Evolutionary conservation across 345 rosid species (phyloP).

Genomic region (Boechera divaricarpa): DNA sequence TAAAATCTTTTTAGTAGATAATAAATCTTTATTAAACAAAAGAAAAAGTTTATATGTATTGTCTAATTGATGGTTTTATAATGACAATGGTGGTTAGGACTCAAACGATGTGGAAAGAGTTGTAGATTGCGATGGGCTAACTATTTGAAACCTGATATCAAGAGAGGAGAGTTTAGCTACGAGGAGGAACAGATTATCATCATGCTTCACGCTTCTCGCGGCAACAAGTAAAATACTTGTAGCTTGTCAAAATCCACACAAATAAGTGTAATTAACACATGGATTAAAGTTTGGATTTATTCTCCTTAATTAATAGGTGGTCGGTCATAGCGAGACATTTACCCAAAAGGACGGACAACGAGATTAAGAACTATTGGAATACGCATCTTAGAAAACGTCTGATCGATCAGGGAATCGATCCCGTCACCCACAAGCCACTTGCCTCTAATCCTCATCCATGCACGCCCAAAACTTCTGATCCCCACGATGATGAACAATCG

Average conservation of each 20-base stretch:
- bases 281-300: neutral
- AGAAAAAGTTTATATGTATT: neutral
- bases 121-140: slow-evolving; percentile 56
- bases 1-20: too few relatives aligned
- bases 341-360: slow-evolving; percentile 72
- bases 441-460: slow-evolving; percentile 5
- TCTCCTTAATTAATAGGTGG: slow-evolving; percentile 52
- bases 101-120: slow-evolving; percentile 57
- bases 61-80: slow-evolving; percentile 1
- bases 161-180: slow-evolving; percentile 52
- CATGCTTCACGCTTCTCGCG: slow-evolving; percentile 53
- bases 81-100: slow-evolving; percentile 39
- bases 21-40: neutral
- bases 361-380: slow-evolving; percentile 74
- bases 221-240: slow-evolving; percentile 47
- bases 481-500: slow-evolving; percentile 31
- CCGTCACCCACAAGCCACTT: slow-evolving; percentile 71
- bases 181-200: slow-evolving; percentile 53
- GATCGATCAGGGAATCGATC: slow-evolving; percentile 73
- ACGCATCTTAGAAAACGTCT: slow-evolving; percentile 70
- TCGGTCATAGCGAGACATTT: slow-evolving; percentile 67
- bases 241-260: slow-evolving; percentile 2
- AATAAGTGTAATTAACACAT: neutral
- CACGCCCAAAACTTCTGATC: neutral
- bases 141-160: slow-evolving; percentile 52